A percentile compares a stretch with the other conserved stretches of the same genome.
Conservation (phyloP, 1,284 basidiomycete genomes). For the Apiotrichum domesticum region DNA sequence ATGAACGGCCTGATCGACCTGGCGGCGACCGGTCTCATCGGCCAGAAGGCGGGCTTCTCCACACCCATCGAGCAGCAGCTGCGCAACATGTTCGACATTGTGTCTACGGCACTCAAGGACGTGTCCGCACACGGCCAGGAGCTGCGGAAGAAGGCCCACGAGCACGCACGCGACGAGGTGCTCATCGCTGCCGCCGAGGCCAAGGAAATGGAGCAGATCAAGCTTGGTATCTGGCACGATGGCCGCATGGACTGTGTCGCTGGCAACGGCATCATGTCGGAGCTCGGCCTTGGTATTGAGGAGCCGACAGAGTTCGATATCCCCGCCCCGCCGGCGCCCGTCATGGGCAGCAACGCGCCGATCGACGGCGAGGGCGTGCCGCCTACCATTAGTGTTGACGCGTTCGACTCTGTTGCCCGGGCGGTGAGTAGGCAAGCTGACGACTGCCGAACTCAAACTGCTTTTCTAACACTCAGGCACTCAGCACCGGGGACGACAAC, state of each 20-base stretch:
- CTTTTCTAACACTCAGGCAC: not conserved
- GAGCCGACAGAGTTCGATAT: conserved; percentile 54
- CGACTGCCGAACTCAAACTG: no score
- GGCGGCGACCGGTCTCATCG: conserved; percentile 87
- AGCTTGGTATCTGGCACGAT: conserved; percentile 67
- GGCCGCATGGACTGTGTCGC: conserved; percentile 70
- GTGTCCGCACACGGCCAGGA: conserved; percentile 49
- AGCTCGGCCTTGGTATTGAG: conserved; percentile 67
- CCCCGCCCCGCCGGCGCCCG: conserved; percentile 27
- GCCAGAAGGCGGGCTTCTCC: conserved; percentile 88
- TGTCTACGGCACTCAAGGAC: conserved; percentile 63
- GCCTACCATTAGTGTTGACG: conserved; percentile 6
- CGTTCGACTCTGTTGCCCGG: not conserved
- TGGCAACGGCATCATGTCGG: conserved; percentile 74
- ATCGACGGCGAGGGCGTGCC: conserved; percentile 32
- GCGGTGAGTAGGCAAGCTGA: not conserved
- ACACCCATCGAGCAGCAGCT: conserved; percentile 79
- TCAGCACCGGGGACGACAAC: not conserved
- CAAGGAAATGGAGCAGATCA: conserved; percentile 44
- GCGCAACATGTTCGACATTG: conserved; percentile 76
- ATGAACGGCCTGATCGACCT: conserved; percentile 83
- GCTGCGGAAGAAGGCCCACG: conserved; percentile 46
- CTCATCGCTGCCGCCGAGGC: conserved; percentile 34
- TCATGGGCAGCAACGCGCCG: conserved; percentile 28
- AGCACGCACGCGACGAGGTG: conserved; percentile 22